Evolutionary conservation across 106 monocot genomes (phyloP).

Genomic region (Phalaenopsis equestris): DNA sequence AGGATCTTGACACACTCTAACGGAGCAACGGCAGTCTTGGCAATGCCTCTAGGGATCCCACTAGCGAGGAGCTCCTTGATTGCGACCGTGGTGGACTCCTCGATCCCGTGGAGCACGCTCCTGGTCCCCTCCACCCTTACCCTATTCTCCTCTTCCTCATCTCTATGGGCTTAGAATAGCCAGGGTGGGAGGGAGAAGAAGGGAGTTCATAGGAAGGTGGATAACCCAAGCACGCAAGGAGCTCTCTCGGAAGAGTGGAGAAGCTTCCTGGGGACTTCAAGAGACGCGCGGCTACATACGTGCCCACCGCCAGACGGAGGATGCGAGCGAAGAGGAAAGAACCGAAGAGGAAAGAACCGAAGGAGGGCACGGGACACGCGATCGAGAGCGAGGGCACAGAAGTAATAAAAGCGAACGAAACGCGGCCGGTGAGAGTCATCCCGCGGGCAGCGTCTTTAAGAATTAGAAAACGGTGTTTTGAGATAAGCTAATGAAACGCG

Average conservation of each 20-base stretch:
- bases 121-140: constrained; percentile 7
- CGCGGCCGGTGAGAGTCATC: too few species aligned
- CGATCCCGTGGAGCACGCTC: constrained; percentile 14
- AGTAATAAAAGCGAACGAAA: too few species aligned
- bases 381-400: too few species aligned
- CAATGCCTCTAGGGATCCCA: constrained; percentile 75
- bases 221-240: constrained; percentile 1
- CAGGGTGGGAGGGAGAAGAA: not conserved
- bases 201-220: not conserved
- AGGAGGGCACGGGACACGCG: too few species aligned
- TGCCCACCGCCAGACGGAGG: too few species aligned
- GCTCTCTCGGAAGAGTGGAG: not conserved
- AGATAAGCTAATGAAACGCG: too few species aligned
- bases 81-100: constrained; percentile 38
- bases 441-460: too few species aligned
- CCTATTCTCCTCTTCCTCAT: not conserved
- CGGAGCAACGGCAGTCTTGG: constrained; percentile 91
- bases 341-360: too few species aligned
- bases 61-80: constrained; percentile 81
- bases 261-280: not conserved
- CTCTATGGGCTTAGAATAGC: not conserved
- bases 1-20: constrained; percentile 93
- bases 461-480: too few species aligned
- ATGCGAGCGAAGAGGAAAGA: too few species aligned
- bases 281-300: not conserved